Evolutionary conservation across 108 stramenopile species (phyloP), one percentile per base, ranked within the genome.

Genomic region (Skeletonema tropicum): DNA sequence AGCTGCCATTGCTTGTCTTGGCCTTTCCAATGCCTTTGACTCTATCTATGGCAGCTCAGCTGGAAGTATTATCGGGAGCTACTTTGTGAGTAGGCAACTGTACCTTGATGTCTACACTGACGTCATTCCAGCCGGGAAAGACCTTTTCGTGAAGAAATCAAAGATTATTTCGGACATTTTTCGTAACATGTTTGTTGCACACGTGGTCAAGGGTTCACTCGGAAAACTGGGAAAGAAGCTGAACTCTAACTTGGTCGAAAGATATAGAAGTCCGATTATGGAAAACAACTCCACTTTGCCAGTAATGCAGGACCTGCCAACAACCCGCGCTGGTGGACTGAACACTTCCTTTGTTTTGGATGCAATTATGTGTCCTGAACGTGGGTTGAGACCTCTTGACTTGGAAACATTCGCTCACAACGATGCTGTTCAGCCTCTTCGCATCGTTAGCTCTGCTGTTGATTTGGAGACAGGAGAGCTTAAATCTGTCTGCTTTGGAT

Each of bases 71-170:
- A 79, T 94, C 10, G 93, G 93, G 8, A 77, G 85, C 29, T 94
- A 94, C 68, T 88, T 94, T 84, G 82, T 94, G 0, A 74, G 77
- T 3, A 76, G 93, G 14, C 93, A 94, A 68, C 77, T 94, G 66
- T 90, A 90, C 41, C 57, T 94, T 25, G 93, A 94, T 74, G 90
- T 94, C 10, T 94, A 94, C 62, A 88, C 87, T 0, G 87, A 88
- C 48, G 76, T 92, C 14, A 73, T 94, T 23, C 87, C 90, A 1
- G 85, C 89, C 0, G 86, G 87, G 10, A 82, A 89, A 49, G 68
- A 72, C 68, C 67, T 69, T 23, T 93, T 93, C 79, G 88, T 93
- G 11, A 89, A 85, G 33, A 93, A 90, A 35, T 29, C 66, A 5
- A 73, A 64, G 45, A 80, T 80, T 13, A 80, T 80, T 26, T 71